phyloP scores from a whole-genome alignment of 345 rosid genomes.

The Corchorus capsularis region DNA sequence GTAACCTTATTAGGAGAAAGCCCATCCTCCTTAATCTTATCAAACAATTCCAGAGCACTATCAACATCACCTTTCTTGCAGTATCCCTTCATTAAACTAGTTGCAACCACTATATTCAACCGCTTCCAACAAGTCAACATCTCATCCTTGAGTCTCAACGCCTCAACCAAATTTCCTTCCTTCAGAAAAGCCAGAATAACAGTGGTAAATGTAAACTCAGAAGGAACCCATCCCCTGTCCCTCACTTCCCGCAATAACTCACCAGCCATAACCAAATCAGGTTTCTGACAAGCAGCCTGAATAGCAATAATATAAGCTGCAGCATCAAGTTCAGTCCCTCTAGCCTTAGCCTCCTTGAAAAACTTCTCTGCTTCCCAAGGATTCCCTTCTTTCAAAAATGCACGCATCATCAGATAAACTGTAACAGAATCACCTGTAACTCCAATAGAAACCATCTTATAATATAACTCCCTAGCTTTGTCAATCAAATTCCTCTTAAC shows the following conservation, averaged over 20 bases:
- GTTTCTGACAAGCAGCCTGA: constrained; percentile 48
- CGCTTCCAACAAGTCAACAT: constrained; percentile 62
- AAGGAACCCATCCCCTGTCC: constrained; percentile 50
- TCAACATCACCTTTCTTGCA: constrained; percentile 50
- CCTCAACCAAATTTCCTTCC: constrained; percentile 60
- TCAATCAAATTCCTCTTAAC: constrained; percentile 43
- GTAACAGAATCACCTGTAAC: constrained; percentile 49
- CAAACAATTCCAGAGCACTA: constrained; percentile 61
- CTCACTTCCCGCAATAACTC: constrained; percentile 64
- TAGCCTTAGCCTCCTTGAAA: constrained; percentile 45
- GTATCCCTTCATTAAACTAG: constrained; percentile 68
- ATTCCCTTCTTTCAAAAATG: constrained; percentile 53
- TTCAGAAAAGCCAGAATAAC: constrained; percentile 63
- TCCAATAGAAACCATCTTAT: constrained; percentile 49
- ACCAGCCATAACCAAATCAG: constrained; percentile 43
- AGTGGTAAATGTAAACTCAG: constrained; percentile 43
- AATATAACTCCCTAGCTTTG: constrained; percentile 47
- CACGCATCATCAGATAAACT: constrained; percentile 45
- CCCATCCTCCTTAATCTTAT: constrained; percentile 57
- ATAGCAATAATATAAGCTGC: constrained; percentile 43
- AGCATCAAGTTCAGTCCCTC: constrained; percentile 55
- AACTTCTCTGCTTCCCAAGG: constrained; percentile 48
- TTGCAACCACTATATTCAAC: constrained; percentile 58
- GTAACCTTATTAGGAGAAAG: constrained; percentile 63
- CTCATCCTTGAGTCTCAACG: constrained; percentile 72